phyloP scores from a whole-genome alignment of 139 green algal species.

The Coccomyxa sp. region DNA sequence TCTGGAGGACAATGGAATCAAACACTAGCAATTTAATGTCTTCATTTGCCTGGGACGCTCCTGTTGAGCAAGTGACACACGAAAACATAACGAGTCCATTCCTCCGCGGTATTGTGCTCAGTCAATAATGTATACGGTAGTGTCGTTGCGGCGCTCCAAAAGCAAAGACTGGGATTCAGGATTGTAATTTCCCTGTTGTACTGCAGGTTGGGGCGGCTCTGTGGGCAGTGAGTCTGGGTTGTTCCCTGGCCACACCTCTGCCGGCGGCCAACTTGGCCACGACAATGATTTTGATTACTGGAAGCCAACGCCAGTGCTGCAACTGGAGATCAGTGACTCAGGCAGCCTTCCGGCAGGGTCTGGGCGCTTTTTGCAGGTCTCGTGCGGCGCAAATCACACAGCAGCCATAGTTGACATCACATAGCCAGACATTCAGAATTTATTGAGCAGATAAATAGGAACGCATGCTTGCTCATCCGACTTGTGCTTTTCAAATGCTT shows the following conservation, averaged over 20 bases:
- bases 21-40: too few species aligned
- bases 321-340: slow-evolving; percentile 4
- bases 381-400: slow-evolving; percentile 49
- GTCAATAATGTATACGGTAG: too few species aligned
- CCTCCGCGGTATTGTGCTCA: too few species aligned
- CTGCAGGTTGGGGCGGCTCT: slow-evolving; percentile 37
- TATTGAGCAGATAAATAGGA: too few species aligned
- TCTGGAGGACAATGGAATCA: slow-evolving; percentile 1
- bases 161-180: too few species aligned
- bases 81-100: too few species aligned
- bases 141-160: too few species aligned
- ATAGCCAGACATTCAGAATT: not conserved
- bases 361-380: slow-evolving; percentile 13
- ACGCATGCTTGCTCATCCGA: too few species aligned
- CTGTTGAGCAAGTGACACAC: too few species aligned
- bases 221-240: slow-evolving; percentile 16
- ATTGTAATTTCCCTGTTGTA: too few species aligned
- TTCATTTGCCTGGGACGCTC: too few species aligned
- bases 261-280: slow-evolving; percentile 44
- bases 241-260: slow-evolving; percentile 8
- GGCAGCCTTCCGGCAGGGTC: not conserved
- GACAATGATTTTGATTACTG: slow-evolving; percentile 48
- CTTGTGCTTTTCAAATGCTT: too few species aligned
- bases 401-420: slow-evolving; percentile 31
- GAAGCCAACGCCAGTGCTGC: slow-evolving; percentile 23